Percentiles rank a stretch among this genome's conserved stretches.
Conservation (phyloP, 345 rosid species). For the Capsella bursapastoris region DNA sequence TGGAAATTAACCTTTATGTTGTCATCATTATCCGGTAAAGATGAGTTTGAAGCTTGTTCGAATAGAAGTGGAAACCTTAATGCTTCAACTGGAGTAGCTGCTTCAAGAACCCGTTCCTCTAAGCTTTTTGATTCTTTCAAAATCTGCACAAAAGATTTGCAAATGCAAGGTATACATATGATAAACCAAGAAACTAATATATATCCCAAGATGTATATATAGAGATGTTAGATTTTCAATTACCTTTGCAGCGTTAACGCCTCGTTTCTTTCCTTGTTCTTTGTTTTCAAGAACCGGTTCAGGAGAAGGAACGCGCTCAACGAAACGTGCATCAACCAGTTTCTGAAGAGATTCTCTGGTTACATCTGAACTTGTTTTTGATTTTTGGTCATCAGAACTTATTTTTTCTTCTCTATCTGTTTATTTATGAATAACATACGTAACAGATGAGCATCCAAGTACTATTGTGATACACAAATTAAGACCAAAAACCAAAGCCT, state of each 20-base stretch:
- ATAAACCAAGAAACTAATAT: neutral
- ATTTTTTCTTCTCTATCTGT: neutral
- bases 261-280: constrained; percentile 64
- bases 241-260: constrained; percentile 75
- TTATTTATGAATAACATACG: too few relatives aligned
- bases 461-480: neutral
- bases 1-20: neutral
- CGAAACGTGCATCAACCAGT: constrained; percentile 63
- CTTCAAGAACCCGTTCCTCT: constrained; percentile 72
- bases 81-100: constrained; percentile 73
- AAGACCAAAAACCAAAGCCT: neutral
- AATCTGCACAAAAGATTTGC: constrained; percentile 47
- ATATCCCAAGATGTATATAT: neutral
- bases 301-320: constrained; percentile 82
- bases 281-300: constrained; percentile 69
- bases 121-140: constrained; percentile 49
- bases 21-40: constrained; percentile 44
- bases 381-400: constrained; percentile 38
- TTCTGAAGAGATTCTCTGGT: constrained; percentile 55
- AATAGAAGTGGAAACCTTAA: constrained; percentile 59
- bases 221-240: constrained; percentile 2
- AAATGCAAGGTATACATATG: neutral
- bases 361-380: constrained; percentile 43
- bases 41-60: constrained; percentile 44
- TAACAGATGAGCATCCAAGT: constrained; percentile 1